These are phyloP conservation scores for Citrus maxima DNA, from an alignment of 345 rosid species.

Conservation along the genomic window DNA sequence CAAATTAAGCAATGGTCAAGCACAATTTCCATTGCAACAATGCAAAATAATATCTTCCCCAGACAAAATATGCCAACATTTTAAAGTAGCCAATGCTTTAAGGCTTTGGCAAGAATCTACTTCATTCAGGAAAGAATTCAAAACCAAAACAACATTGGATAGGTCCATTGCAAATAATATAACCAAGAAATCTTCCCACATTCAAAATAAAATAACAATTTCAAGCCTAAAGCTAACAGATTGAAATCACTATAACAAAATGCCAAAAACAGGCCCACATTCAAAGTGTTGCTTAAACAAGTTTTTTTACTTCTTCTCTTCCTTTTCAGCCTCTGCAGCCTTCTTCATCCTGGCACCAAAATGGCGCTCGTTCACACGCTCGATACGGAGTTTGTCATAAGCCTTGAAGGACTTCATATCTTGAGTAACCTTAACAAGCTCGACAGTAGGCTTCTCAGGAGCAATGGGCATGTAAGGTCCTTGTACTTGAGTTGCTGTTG, in stretches of 20 bases:
- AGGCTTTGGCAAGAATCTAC: background rate
- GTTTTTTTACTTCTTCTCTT: constrained; percentile 70
- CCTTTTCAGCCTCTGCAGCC: constrained; percentile 92
- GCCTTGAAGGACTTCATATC: constrained; percentile 83
- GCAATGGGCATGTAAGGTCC: constrained; percentile 63
- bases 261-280: background rate
- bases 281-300: background rate
- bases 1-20: background rate
- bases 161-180: background rate
- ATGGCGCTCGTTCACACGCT: constrained; percentile 57
- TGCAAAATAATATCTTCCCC: background rate
- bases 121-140: background rate
- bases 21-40: background rate
- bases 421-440: constrained; percentile 66
- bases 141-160: background rate
- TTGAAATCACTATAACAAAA: background rate
- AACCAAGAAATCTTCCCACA: background rate
- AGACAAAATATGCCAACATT: background rate
- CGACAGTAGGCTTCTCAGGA: constrained; percentile 55
- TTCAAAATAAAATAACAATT: background rate
- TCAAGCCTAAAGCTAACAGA: background rate
- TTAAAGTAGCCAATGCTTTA: too few relatives aligned
- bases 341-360: constrained; percentile 66
- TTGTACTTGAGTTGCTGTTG: constrained; percentile 72
- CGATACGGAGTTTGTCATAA: constrained; percentile 66